A percentile compares a stretch with the other conserved stretches of the same genome.
Evolutionary conservation across 2,329 filamentous ascomycete genomes (phyloP).

Genomic region (Cercospora nicotianae): DNA sequence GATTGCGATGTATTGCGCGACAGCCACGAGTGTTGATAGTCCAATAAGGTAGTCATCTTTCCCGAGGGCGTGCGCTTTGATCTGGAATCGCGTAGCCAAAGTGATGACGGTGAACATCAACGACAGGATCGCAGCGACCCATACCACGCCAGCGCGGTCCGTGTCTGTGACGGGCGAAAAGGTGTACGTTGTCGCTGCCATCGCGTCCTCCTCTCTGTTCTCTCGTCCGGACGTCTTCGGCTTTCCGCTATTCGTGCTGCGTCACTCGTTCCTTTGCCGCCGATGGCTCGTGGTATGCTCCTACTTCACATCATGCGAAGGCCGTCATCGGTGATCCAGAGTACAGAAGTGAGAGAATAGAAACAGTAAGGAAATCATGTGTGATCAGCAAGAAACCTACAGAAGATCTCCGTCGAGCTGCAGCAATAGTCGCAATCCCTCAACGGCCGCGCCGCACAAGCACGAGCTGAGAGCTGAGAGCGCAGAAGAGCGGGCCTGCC

Average conservation of each 20-base stretch:
- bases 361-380: background rate
- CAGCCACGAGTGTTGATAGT: conserved; percentile 24
- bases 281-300: background rate
- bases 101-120: conserved; percentile 33
- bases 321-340: background rate
- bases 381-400: background rate
- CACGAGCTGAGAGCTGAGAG: background rate
- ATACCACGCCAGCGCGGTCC: conserved; percentile 26
- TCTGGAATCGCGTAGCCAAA: conserved; percentile 29
- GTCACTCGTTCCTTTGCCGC: background rate
- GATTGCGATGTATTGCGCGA: conserved; percentile 30
- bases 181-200: conserved; percentile 16
- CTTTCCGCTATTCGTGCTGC: background rate
- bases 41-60: conserved; percentile 34
- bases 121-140: conserved; percentile 34
- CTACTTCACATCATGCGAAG: background rate
- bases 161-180: conserved; percentile 22
- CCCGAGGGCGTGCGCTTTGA: conserved; percentile 33
- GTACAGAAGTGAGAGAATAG: background rate
- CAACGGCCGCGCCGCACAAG: background rate
- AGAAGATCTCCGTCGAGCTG: background rate
- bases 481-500: background rate
- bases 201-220: background rate
- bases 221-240: background rate
- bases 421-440: background rate